Evolutionary conservation across 768 basidiomycete genomes (phyloP), one percentile per base, ranked within the genome.

Genomic region (Podaxis carcinomalis): DNA sequence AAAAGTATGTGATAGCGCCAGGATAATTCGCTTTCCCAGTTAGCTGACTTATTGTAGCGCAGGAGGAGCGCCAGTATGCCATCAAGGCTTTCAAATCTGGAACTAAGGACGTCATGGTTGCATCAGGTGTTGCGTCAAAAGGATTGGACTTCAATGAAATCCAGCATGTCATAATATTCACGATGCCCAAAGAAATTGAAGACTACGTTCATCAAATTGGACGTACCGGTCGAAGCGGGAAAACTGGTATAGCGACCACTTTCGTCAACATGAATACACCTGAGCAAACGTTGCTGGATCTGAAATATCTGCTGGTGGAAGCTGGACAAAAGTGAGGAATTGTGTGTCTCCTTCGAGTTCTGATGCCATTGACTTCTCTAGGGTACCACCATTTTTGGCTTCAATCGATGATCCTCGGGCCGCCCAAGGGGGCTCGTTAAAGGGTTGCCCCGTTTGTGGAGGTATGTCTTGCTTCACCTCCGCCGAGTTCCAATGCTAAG

Each of bases 191-290:
- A 74, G 97, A 99, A 77, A 99, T 99, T 64, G 97, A 99, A 74
- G 97, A 99, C 73, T 99, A 99, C 68, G 96, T 98, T 53, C 97
- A 99, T 78, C 96, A 99, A 74, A 98, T 98, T 65, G 97, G 97
- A 27, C 90, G 97, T 62, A 99, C 97, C 5, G 97, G 97, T 55
- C 87, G 97, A 66, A 94, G 92, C 66, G 97, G 97, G 21, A 98
- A 98, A 73, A 99, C 97, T 0, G 97, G 97, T 55, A 98, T 99
- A 59, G 96, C 97, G 35, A 99, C 97, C 36, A 95, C 97, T 37
- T 99, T 99, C 69, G 93, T 98, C 57, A 98, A 98, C 72, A 96
- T 96, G 93, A 92, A 91, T 69, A 97, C 96, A 1, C 83, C 90
- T 0, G 97, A 98, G 70, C 96, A 98, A 75, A 99, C 97, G 1